Evolutionary conservation across 345 rosid genomes (phyloP).

Genomic region (Geranium brycei): DNA sequence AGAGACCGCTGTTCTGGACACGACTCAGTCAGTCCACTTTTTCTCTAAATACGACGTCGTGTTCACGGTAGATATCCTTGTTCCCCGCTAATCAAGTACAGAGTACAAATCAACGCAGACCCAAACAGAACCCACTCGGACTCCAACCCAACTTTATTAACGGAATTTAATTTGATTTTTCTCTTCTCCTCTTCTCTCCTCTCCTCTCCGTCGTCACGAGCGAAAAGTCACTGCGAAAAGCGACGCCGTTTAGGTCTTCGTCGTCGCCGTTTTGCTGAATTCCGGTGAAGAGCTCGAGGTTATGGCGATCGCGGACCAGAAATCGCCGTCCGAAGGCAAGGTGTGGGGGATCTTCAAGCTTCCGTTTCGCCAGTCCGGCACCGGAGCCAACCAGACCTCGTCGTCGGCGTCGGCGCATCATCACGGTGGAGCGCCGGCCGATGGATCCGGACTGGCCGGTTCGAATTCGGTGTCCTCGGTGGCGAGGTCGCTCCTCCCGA

Average conservation of each 20-base stretch:
- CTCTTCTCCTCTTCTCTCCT: too few relatives aligned
- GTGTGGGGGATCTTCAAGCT: conserved; percentile 81
- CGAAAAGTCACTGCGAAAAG: too few relatives aligned
- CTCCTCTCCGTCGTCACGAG: too few relatives aligned
- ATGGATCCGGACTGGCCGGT: conserved; percentile 41
- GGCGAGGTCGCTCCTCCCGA: conserved; percentile 65
- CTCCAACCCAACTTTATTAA: conserved; percentile 11
- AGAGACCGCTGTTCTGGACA: background rate
- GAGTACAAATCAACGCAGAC: background rate
- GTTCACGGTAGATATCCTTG: background rate
- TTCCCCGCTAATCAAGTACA: conserved; percentile 10
- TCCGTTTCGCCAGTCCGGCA: conserved; percentile 48
- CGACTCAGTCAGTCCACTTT: too few relatives aligned
- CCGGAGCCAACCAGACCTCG: conserved; percentile 13
- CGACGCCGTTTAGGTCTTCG: too few relatives aligned
- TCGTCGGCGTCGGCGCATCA: conserved; percentile 34
- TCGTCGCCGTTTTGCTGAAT: background rate
- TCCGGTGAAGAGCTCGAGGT: background rate
- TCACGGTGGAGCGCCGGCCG: conserved; percentile 30
- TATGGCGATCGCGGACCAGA: conserved; percentile 71
- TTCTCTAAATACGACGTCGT: background rate
- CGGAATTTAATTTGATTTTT: background rate
- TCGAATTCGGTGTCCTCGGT: conserved; percentile 67
- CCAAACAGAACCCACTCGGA: conserved; percentile 10
- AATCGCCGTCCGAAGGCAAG: conserved; percentile 39